Base-by-base conservation (phyloP, 306 rosid species). In the Medicago arabica region DNA sequence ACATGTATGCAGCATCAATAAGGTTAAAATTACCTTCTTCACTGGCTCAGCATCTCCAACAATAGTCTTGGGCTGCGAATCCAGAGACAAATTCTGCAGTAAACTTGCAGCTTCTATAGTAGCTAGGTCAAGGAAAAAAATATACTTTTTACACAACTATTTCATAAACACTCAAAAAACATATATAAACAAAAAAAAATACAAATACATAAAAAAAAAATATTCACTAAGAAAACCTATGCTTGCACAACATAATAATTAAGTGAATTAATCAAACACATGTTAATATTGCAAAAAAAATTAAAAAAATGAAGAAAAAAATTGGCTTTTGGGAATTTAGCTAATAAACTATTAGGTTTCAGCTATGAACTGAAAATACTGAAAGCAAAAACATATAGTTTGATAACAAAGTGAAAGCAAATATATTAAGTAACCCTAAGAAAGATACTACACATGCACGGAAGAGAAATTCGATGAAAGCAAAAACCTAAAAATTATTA, bases 51-150 rank as follows among this genome's bases (percentile, higher is more conserved):
- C 14, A 74, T 36, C 81, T 68, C 76, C 88, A 23, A 60, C 34
- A 41, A 43, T 44, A 25, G 76, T 16, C 75, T 79, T 73, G 53
- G 88, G 12, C 59, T 78, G 80, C 5, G 90, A 70, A 76, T 86
- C 79, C 43, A 86, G 41, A 1, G 86, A 75, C 71, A 86, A 81
- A 53, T 72, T 84, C 70, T 86, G 87, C 69, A 86, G 28, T 46
- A 86, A 79, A 61, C 82, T 82, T 74, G 88, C 78, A 69, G 88
- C 65, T 78, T 69, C 87, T 84, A 36, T 21, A 18, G 31, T 2
- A 67, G 6, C 4, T 11, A 19, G 25, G 61, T 77, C 39, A 69
- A 69, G 54, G 41, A 44, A 69, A 58, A 58, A 16, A 43, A 70
- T 23, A 21, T 39, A 6, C 65, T 64, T 15, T 41, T 25, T 15